Evolutionary conservation across 2,329 filamentous ascomycete genomes (phyloP).

Genomic region (Talaromyces sp.): DNA sequence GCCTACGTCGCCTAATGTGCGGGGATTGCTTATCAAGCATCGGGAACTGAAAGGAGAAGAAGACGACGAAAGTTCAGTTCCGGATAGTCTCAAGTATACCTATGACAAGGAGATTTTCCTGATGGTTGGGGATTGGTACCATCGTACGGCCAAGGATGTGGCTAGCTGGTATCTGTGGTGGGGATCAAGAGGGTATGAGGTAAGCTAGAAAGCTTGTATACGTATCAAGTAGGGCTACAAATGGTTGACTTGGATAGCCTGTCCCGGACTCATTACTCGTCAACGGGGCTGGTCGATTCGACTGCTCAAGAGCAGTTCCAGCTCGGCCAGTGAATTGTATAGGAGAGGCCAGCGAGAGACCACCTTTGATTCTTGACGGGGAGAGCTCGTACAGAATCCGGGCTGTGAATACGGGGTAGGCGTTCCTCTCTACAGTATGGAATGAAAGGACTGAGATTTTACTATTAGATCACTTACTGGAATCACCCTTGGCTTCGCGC

Average conservation of each 20-base stretch:
- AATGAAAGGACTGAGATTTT: background rate
- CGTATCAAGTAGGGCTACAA: background rate
- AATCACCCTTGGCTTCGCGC: slow-evolving; percentile 34
- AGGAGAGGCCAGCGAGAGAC: slow-evolving; percentile 22
- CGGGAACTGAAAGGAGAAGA: background rate
- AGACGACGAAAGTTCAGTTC: background rate
- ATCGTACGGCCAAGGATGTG: slow-evolving; percentile 41
- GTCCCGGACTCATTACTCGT: slow-evolving; percentile 49
- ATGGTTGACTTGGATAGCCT: slow-evolving; percentile 34
- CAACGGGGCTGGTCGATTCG: slow-evolving; percentile 47
- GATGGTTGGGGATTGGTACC: slow-evolving; percentile 52
- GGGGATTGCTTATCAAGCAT: background rate
- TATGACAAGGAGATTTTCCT: slow-evolving; percentile 45
- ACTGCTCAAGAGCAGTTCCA: slow-evolving; percentile 46
- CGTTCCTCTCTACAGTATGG: background rate
- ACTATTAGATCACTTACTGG: slow-evolving; percentile 38
- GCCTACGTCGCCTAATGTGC: background rate
- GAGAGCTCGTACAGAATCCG: slow-evolving; percentile 35
- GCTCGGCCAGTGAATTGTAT: slow-evolving; percentile 47
- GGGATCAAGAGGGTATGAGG: slow-evolving; percentile 45
- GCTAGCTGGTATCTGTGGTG: slow-evolving; percentile 45
- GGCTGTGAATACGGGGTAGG: slow-evolving; percentile 46
- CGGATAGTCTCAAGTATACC: slow-evolving; percentile 21
- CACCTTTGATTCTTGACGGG: slow-evolving; percentile 27
- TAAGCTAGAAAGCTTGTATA: slow-evolving; percentile 18